phyloP scores from a whole-genome alignment of 495 filamentous ascomycete genomes.

The Tuber brumale region DNA sequence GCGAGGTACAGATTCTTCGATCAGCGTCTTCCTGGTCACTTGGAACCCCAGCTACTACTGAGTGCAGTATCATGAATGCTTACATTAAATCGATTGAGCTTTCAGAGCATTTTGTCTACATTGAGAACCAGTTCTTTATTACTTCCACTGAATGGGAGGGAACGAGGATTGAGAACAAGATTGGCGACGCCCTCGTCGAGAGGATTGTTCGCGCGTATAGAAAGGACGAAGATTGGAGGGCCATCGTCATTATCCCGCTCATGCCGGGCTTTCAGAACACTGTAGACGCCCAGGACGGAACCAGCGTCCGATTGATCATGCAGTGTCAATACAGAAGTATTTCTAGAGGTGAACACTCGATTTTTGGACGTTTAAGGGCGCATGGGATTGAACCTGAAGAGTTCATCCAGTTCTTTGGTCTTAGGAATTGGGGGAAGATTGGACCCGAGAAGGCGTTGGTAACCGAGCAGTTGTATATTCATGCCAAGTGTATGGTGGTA shows the following conservation, averaged over 20 bases:
- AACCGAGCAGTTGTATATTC: constrained; percentile 96
- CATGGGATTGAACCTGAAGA: constrained; percentile 91
- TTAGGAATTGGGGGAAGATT: constrained; percentile 89
- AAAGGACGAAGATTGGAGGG: constrained; percentile 84
- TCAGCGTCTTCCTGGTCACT: constrained; percentile 88
- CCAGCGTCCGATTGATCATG: constrained; percentile 91
- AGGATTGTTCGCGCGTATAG: constrained; percentile 77
- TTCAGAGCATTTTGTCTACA: constrained; percentile 96
- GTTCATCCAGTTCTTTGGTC: constrained; percentile 90
- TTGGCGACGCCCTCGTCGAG: constrained; percentile 91
- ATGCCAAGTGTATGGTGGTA: constrained; percentile 95
- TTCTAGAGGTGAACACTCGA: constrained; percentile 84
- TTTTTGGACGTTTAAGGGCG: constrained; percentile 76
- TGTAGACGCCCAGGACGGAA: constrained; percentile 87
- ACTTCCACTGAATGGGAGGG: constrained; percentile 84
- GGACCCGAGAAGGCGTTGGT: constrained; percentile 73
- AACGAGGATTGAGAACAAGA: constrained; percentile 80
- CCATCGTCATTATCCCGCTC: constrained; percentile 87
- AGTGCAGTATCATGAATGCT: constrained; percentile 91
- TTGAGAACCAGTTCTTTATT: constrained; percentile 99
- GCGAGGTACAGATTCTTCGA: constrained; percentile 90
- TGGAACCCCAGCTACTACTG: constrained; percentile 70
- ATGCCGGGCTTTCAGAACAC: constrained; percentile 99
- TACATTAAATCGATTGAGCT: constrained; percentile 92
- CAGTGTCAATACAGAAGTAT: constrained; percentile 97